Percentiles rank a stretch among this genome's conserved stretches.
phyloP scores from a whole-genome alignment of 352 stramenopile genomes.

The Thraustotheca clavata region DNA sequence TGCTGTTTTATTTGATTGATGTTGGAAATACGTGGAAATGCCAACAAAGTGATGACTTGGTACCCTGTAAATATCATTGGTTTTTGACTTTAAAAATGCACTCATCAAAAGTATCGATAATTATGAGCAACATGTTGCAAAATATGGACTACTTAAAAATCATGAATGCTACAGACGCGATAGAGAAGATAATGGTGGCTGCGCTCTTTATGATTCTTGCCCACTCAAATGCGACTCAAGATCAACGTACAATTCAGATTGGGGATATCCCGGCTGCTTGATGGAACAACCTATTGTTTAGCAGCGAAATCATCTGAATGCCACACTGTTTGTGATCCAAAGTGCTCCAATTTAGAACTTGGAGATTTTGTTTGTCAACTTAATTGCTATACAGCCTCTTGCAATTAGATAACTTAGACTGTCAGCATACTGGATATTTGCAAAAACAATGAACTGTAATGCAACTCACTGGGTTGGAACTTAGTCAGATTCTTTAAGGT shows the following conservation, averaged over 20 bases:
- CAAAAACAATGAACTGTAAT: too few relatives aligned
- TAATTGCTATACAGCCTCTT: neutral
- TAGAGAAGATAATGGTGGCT: too few relatives aligned
- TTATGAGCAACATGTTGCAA: too few relatives aligned
- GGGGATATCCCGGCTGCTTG: too few relatives aligned
- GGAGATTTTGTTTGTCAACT: neutral
- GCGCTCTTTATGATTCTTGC: too few relatives aligned
- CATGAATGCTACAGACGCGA: too few relatives aligned
- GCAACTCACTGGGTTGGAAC: neutral
- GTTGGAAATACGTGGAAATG: too few relatives aligned
- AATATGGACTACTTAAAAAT: neutral
- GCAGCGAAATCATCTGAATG: neutral
- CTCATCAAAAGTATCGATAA: too few relatives aligned
- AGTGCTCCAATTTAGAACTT: neutral
- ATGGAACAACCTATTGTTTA: neutral
- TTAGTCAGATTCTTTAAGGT: neutral
- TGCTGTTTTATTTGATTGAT: slow-evolving; percentile 82
- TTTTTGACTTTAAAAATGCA: neutral
- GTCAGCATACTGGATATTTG: too few relatives aligned
- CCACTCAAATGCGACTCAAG: too few relatives aligned
- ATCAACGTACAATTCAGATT: too few relatives aligned
- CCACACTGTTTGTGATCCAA: neutral
- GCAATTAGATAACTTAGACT: neutral
- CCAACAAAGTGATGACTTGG: too few relatives aligned
- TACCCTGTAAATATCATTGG: neutral